Conservation (phyloP, 331 rosid species). For the Quercus tomentella region DNA sequence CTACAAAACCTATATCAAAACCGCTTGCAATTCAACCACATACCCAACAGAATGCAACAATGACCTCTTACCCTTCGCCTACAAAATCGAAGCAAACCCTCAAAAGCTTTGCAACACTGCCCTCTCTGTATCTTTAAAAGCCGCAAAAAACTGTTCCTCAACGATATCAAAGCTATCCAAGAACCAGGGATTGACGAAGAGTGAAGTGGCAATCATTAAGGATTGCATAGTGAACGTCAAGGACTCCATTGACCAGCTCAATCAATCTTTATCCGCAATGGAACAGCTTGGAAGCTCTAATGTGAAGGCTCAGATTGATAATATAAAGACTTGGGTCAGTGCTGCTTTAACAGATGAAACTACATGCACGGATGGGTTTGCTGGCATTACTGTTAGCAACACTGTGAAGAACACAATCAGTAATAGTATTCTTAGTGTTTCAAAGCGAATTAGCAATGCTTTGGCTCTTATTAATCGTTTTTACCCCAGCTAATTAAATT, state of each 20-base stretch:
- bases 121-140: constrained; percentile 26
- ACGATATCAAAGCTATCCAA: constrained; percentile 14
- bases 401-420: constrained; percentile 24
- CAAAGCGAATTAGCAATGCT: constrained; percentile 56
- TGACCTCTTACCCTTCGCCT: constrained; percentile 33
- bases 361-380: constrained; percentile 64
- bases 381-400: constrained; percentile 27
- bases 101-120: constrained; percentile 36
- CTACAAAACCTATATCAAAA: constrained; percentile 16
- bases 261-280: constrained; percentile 28
- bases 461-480: constrained; percentile 44
- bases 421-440: constrained; percentile 15
- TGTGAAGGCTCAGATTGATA: constrained; percentile 22
- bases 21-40: constrained; percentile 40
- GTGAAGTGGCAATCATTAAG: constrained; percentile 11
- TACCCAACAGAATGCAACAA: constrained; percentile 41
- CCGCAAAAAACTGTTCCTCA: constrained; percentile 18
- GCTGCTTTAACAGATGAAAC: constrained; percentile 50
- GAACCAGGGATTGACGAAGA: background rate
- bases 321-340: constrained; percentile 59
- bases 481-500: background rate
- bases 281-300: constrained; percentile 16
- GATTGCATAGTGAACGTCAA: constrained; percentile 43
- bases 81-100: constrained; percentile 31
- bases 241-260: constrained; percentile 37